A percentile compares a stretch with the other conserved stretches of the same genome.
These are phyloP conservation scores for Peltaster fructicola DNA, from an alignment of 2,329 filamentous ascomycete species.

Conservation along the genomic window DNA sequence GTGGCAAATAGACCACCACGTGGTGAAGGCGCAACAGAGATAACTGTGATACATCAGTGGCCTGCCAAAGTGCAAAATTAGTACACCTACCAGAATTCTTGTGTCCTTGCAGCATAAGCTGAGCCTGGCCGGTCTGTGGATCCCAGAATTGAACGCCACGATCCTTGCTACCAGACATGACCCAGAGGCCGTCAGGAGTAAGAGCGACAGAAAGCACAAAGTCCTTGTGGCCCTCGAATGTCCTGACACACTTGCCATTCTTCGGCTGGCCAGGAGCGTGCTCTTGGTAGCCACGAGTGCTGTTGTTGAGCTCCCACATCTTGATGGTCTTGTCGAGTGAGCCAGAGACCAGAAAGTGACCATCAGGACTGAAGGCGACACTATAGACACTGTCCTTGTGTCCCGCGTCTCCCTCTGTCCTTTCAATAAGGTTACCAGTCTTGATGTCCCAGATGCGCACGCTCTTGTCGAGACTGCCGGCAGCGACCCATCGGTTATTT, in stretches of 20 bases:
- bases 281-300: slow-evolving; percentile 23
- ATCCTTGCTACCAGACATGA: slow-evolving; percentile 93
- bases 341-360: slow-evolving; percentile 81
- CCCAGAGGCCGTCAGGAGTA: slow-evolving; percentile 87
- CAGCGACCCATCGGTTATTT: slow-evolving; percentile 83
- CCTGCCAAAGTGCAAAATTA: slow-evolving; percentile 6
- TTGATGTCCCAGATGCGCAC: slow-evolving; percentile 92
- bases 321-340: slow-evolving; percentile 97
- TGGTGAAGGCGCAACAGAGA: slow-evolving; percentile 88
- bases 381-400: slow-evolving; percentile 96
- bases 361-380: slow-evolving; percentile 87
- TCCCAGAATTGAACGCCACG: slow-evolving; percentile 98
- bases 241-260: slow-evolving; percentile 85
- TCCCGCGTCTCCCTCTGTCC: slow-evolving; percentile 79
- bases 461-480: slow-evolving; percentile 91
- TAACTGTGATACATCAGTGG: slow-evolving; percentile 38
- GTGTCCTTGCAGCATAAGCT: slow-evolving; percentile 96
- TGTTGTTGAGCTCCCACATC: slow-evolving; percentile 80
- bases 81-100: slow-evolving; percentile 63
- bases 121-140: slow-evolving; percentile 75
- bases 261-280: slow-evolving; percentile 40
- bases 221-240: slow-evolving; percentile 96
- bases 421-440: slow-evolving; percentile 71
- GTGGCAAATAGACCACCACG: slow-evolving; percentile 81
- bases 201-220: slow-evolving; percentile 93